Evolutionary conservation across 306 rosid genomes (phyloP), one percentile per base, ranked within the genome.

Genomic region (Cucurbita pepo): DNA sequence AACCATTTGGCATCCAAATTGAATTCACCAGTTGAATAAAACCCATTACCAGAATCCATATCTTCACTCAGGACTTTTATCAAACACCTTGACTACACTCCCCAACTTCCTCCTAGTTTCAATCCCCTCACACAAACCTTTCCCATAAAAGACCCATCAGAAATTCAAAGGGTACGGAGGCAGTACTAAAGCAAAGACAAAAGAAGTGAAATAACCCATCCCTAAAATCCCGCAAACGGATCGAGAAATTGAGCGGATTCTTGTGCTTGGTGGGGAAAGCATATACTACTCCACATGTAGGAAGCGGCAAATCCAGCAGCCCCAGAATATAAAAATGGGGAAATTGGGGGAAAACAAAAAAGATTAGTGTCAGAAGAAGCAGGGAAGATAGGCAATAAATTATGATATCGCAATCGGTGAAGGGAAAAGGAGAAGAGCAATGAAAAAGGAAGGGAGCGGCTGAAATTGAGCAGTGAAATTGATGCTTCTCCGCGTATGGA

Each of bases 31-130:
- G 74, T 30, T 12, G 74, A 51, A 71, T 82, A 88, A 87, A 90
- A 87, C 80, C 91, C 93, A 87, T 86, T 88, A 40, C 88, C 96
- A 85, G 98, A 90, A 86, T 96, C 98, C 98, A 93, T 93, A 25
- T 53, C 75, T 77, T 34, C 59, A 69, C 16, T 25, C 58, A 14
- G 59, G 47, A 69, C 56, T 69, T 50, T 69, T 12, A 69, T 69
- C 74, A 69, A 69, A 69, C 74, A 69, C 58, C 43, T 69, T 8
- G 22, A 15, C 59, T 50, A 34, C 70, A 50, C 59, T 50, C 51
- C 0, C 6, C 1, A 7, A 30, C 72, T 67, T 25, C 25, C 57
- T 21, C 70, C 41, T 59, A 2, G 15, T 62, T 25, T 61, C 38
- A 41, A 13, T 63, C n/a, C 51, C 51, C 15, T 34, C 54, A 51